Evolutionary conservation across 1,139 yeast species (phyloP), one percentile per base, ranked within the genome.

Genomic region (Candida tetrigidarum): DNA sequence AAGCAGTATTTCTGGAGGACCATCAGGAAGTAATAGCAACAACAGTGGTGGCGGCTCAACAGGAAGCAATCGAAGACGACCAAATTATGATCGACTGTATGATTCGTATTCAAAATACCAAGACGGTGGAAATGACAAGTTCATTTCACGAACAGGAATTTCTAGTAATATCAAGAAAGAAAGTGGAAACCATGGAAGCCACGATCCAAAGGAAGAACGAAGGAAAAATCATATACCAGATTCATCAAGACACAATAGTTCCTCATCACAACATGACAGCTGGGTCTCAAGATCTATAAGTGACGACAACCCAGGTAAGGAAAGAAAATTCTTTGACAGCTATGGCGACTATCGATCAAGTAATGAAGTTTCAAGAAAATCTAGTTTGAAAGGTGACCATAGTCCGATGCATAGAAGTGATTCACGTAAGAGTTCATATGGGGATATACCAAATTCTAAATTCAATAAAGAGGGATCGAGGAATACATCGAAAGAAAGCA

Each of bases 61-160:
- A 12, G 42, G 43, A 28, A 36, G 49, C 41, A 30, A 14, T 19
- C 40, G 45, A 28, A 42, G 52, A 46, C 39, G 52, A 30, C 50
- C 42, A 27, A 36, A 30, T 3, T 37, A 30, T 29, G 50, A 47
- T 33, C 43, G 57, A 43, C 37, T 22, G 37, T 54, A 55, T 37
- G 59, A 56, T 22, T 51, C 55, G 3, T 53, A 49, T 35, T 35
- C 52, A 6, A 47, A 47, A 28, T 42, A 42, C 39, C 48, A 26
- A 18, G 45, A 44, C 25, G 27, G 36, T 8, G 30, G 41, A 14
- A 32, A 6, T 19, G 49, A 46, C 11, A 30, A 45, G 38, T 32
- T 43, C 18, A 43, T 43, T 22, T 42, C 45, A 15, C 42, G 49
- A 26, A 25, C 41, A 3, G 42, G 46, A 12, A 40, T 37, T 18